phyloP scores from a whole-genome alignment of 2,329 filamentous ascomycete genomes.

The Microascus cirrosus region DNA sequence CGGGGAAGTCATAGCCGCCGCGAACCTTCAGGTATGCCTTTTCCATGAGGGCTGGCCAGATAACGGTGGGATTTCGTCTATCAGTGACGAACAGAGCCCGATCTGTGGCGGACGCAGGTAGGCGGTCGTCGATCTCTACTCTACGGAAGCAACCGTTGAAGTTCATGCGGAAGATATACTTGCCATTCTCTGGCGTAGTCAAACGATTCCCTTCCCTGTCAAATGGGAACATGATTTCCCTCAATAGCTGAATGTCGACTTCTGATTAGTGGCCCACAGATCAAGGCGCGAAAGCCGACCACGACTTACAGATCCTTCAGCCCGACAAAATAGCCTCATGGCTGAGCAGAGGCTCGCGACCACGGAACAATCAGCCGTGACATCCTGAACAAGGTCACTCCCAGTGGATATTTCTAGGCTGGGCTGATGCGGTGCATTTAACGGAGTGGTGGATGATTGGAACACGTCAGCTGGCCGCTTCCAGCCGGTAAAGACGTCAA shows the following conservation, averaged over 20 bases:
- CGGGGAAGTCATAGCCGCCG: slow-evolving; percentile 94
- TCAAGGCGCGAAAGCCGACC: neutral
- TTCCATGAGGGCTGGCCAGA: slow-evolving; percentile 90
- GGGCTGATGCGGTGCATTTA: slow-evolving; percentile 48
- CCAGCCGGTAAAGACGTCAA: slow-evolving; percentile 73
- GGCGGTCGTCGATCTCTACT: slow-evolving; percentile 78
- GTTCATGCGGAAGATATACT: slow-evolving; percentile 84
- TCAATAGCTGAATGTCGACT: neutral
- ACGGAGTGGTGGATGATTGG: slow-evolving; percentile 16
- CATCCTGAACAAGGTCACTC: slow-evolving; percentile 85
- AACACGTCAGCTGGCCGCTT: slow-evolving; percentile 62
- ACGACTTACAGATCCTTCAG: slow-evolving; percentile 51
- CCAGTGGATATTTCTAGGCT: slow-evolving; percentile 29
- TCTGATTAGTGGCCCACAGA: neutral
- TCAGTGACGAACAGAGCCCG: slow-evolving; percentile 82
- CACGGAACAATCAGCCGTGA: slow-evolving; percentile 93
- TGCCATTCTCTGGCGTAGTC: slow-evolving; percentile 62
- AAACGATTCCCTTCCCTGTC: slow-evolving; percentile 48
- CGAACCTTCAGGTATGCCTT: slow-evolving; percentile 95
- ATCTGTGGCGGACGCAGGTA: slow-evolving; percentile 65
- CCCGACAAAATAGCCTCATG: slow-evolving; percentile 57
- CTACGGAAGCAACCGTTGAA: slow-evolving; percentile 90
- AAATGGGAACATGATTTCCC: slow-evolving; percentile 65
- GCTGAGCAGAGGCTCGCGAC: slow-evolving; percentile 88
- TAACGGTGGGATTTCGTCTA: slow-evolving; percentile 63